These are phyloP conservation scores for Solanum pennellii DNA, from an alignment of 257 asterid species.

Conservation along the genomic window DNA sequence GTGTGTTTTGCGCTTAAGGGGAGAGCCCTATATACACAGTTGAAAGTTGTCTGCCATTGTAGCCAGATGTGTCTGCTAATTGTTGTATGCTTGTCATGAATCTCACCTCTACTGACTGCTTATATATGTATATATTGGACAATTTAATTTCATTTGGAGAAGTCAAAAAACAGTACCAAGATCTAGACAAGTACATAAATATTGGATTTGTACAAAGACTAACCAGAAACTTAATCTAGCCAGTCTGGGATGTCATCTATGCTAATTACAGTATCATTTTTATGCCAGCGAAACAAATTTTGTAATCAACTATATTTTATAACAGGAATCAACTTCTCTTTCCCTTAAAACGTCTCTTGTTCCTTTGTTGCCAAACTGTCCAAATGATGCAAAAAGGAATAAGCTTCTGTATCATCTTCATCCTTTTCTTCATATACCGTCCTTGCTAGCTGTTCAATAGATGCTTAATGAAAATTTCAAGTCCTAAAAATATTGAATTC, in stretches of 20 bases:
- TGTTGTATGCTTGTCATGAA: not conserved
- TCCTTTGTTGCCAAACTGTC: not conserved
- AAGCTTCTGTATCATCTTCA: not conserved
- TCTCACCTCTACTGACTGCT: not conserved
- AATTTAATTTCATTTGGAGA: not conserved
- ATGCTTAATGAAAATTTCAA: not conserved
- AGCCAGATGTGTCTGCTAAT: not conserved
- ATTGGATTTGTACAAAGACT: not conserved
- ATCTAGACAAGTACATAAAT: not conserved
- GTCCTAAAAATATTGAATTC: not conserved
- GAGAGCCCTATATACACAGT: not conserved
- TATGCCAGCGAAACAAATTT: not conserved
- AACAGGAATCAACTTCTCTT: not conserved
- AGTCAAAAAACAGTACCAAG: not conserved
- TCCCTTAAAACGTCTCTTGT: not conserved
- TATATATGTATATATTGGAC: not conserved
- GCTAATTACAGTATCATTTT: not conserved
- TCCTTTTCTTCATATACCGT: not conserved
- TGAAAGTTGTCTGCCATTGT: not conserved
- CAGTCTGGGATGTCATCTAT: not conserved
- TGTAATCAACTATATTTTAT: not conserved
- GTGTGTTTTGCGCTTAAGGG: not conserved
- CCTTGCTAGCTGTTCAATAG: not conserved
- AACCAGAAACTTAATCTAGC: not conserved
- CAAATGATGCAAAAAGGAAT: not conserved